Percentiles rank a stretch among this genome's conserved stretches.
Evolutionary conservation across 1,139 yeast species (phyloP).

Genomic region (Pichia sp.): DNA sequence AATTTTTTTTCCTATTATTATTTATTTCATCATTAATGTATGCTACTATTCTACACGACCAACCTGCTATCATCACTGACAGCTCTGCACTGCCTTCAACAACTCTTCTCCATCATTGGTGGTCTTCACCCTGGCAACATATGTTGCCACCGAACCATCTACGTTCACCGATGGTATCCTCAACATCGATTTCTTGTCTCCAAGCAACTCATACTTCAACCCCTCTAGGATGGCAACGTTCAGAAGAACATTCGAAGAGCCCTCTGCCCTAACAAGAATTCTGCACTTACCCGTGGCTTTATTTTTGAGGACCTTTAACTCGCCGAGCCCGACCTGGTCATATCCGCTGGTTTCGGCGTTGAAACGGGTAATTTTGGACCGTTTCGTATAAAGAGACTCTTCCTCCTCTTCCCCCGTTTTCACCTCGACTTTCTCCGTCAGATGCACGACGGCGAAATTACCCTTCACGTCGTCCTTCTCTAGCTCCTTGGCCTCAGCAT

Average conservation of each 20-base stretch:
- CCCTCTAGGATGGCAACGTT: constrained; percentile 55
- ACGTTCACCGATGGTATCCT: constrained; percentile 45
- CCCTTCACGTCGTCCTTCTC: constrained; percentile 44
- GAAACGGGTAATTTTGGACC: constrained; percentile 68
- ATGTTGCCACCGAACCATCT: constrained; percentile 50
- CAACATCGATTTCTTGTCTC: constrained; percentile 48
- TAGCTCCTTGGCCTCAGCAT: constrained; percentile 26
- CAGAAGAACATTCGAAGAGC: constrained; percentile 68
- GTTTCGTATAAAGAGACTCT: constrained; percentile 55
- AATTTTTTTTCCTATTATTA: neutral
- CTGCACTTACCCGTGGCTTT: constrained; percentile 59
- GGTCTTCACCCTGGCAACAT: constrained; percentile 68
- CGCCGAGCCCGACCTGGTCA: constrained; percentile 73
- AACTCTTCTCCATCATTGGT: constrained; percentile 65
- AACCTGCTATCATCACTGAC: constrained; percentile 17
- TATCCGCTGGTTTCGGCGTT: constrained; percentile 52
- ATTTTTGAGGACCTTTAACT: constrained; percentile 64
- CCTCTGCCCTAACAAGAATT: constrained; percentile 80
- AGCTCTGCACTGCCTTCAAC: constrained; percentile 45
- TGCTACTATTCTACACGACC: constrained; percentile 2
- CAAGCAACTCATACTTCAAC: constrained; percentile 53
- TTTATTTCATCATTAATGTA: neutral
- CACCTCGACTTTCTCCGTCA: constrained; percentile 46
- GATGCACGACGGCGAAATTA: constrained; percentile 46
- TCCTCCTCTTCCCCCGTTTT: constrained; percentile 89